Evolutionary conservation across 2,329 filamentous ascomycete genomes (phyloP), one percentile per base, ranked within the genome.

Genomic region (Aspergillus sp.): DNA sequence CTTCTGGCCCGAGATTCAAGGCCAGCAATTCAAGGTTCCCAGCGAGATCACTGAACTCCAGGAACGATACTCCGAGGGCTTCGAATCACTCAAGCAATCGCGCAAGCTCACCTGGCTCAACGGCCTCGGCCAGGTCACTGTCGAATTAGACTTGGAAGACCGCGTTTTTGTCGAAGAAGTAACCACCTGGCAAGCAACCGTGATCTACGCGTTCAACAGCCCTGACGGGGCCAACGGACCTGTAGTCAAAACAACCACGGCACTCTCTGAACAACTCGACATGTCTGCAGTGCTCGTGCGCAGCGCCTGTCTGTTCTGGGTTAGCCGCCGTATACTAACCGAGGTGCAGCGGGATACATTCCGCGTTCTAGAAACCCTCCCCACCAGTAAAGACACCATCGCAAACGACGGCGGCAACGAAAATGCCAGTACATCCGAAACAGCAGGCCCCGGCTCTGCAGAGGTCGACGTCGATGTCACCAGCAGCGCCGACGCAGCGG

Each of bases 51-150:
- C 71, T 5, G 74, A 81, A 4, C 77, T 90, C 30, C 90, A 96
- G 71, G 76, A 83, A 49, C 81, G 78, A 48, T 98, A 96, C 72
- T 87, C 89, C 56, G 73, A 80, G 5, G 88, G 88, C 13, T 98
- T 96, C 68, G 88, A 93, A 68, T 79, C 81, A 5, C 84, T 95
- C 64, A 97, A 97, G 71, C 83, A 88, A 26, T 88, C 89, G 54
- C 87, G 93, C 52, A 96, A 93, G 74, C 83, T 99, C 36, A 90
- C 88, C 42, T 98, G 93, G 93, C 82, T 96, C 52, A 88, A 93
- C 63, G 87, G 90, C 9, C 79, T 96, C 0, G 93, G 93, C 2
- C 86, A 88, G 59, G 91, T 90, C 13, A 87, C 83, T 0, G 87
- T 99, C 8, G 89, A 90, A 62, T 82, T 99, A 2, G 89, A 93